Base-by-base conservation (phyloP, 2,329 filamentous ascomycete species). In the Penicillium vulpinum region DNA sequence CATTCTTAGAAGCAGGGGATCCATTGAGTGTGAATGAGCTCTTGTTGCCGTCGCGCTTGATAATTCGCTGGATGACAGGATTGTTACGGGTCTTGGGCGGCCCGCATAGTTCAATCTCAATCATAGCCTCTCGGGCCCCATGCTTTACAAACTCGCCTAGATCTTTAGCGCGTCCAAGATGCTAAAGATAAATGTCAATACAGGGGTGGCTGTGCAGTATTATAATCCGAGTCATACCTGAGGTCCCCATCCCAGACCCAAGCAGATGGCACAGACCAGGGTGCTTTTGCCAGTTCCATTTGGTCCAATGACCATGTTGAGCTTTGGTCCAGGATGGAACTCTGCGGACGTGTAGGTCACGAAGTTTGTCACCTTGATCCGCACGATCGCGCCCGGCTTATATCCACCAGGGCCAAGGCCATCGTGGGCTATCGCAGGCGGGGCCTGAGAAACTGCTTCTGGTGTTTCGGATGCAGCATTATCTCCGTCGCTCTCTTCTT, bases 281-380 rank as follows among this genome's bases (percentile, higher is more conserved):
- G 94, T 97, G 76, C 93, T 97, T 77, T 99, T 99, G 54, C 94
- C 94, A 0, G 94, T 97, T 33, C 94, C 94, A 69, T 99, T 99
- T n/a, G 94, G 94, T 0, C 94, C 94, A 65, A 99, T 96, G 51
- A 99, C 88, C 93, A 99, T 97, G 73, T 99, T 99, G 69, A 99
- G 76, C 71, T 90, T 93, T 0, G 94, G 93, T 0, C 94, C 94
- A 13, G 92, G 91, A 57, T 88, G 85, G 74, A 97, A 97, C 63
- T 96, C 92, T 54, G 92, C 93, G 51, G 88, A 86, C 48, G 90
- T 92, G 76, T 99, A 99, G 0, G 94, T 99, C 54, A 99, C 91
- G 67, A 99, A 99, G 74, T 97, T 90, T 47, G 83, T 84, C 43
- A 97, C 82, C 64, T 86, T 88, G 46, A 99, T 91, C 35, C 92